Evolutionary conservation across 352 stramenopile genomes (phyloP).

Genomic region (Phytophthora ohioensis): DNA sequence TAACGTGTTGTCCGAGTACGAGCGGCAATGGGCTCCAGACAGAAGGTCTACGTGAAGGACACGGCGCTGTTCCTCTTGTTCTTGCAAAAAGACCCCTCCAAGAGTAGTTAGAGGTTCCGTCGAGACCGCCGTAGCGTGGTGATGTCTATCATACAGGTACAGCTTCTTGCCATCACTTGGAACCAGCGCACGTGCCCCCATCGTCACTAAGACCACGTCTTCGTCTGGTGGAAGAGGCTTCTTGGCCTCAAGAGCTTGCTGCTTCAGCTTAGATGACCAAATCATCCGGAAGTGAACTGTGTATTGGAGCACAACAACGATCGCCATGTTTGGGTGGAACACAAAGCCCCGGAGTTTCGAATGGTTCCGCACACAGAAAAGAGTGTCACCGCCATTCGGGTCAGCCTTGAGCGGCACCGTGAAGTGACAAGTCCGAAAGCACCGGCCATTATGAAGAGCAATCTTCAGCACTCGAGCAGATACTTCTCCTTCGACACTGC

Average conservation of each 20-base stretch:
- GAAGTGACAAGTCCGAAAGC: slow-evolving; percentile 72
- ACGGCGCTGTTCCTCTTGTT: slow-evolving; percentile 32
- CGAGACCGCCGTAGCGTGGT: slow-evolving; percentile 39
- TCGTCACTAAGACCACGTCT: slow-evolving; percentile 80
- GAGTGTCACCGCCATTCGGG: slow-evolving; percentile 69
- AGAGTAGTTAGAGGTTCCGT: slow-evolving; percentile 33
- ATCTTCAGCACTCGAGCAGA: slow-evolving; percentile 85
- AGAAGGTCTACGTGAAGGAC: slow-evolving; percentile 78
- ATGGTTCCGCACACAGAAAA: slow-evolving; percentile 57
- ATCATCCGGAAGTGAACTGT: slow-evolving; percentile 82
- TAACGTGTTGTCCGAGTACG: slow-evolving; percentile 80
- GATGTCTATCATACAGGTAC: slow-evolving; percentile 74
- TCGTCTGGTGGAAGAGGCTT: slow-evolving; percentile 67
- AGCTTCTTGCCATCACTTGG: slow-evolving; percentile 83
- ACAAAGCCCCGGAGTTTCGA: slow-evolving; percentile 79
- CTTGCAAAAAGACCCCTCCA: slow-evolving; percentile 16
- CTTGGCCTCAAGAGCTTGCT: slow-evolving; percentile 67
- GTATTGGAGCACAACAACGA: slow-evolving; percentile 91
- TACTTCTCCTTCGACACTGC: slow-evolving; percentile 68
- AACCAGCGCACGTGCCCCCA: slow-evolving; percentile 69
- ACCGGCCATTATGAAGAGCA: slow-evolving; percentile 90
- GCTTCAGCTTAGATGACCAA: slow-evolving; percentile 73
- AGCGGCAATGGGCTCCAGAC: slow-evolving; percentile 63
- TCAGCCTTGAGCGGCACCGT: slow-evolving; percentile 77
- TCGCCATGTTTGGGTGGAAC: slow-evolving; percentile 77